Base-by-base conservation (phyloP, 164 flowering plant genomes). In the Dillenia suffruticosa region DNA sequence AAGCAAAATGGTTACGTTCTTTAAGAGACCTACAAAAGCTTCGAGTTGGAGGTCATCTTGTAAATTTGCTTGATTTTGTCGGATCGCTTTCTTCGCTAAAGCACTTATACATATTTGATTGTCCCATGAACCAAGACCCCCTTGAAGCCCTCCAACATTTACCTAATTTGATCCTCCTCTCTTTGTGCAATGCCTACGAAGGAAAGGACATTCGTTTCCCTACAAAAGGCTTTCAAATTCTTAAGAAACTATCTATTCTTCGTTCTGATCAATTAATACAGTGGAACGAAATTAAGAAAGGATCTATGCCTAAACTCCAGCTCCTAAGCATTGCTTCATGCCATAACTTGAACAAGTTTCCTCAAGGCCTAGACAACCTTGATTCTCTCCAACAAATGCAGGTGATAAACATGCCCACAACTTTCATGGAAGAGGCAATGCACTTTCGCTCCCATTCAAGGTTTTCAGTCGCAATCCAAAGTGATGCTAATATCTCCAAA, bases 171-270 rank as follows among this genome's bases (percentile, higher is more conserved):
- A 2, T 9, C 45, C 48, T 57, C 49, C 60, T 57, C 22, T 57
- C 60, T 1, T 44, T 57, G 8, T 57, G 10, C 15, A 57, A 57
- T 44, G 60, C 60, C 16, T 44, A 57, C 17, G 16, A 57, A 12
- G 49, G 49, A 57, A 57, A 14, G n/a, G 10, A 43, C 14, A 57
- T 57, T 9, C 7, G 14, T 56, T 56, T n/a, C 15, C 46, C 10
- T 7, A 16, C 45, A 24, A 14, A 15, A 24, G 59, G 59, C 5
- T 56, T 56, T 44, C 59, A 45, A 13, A 56, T 32, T 12, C 59
- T 56, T 14, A 56, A 56, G 59, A 40, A 56, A 16, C 45, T 56
- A 10, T 56, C 59, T 12, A 5, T 56, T 16, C 59, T 32, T 9
- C 40, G 15, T 46, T 56, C 43, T 8, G 15, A 1, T 32, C 14